A percentile compares a stretch with the other conserved stretches of the same genome.
phyloP scores from a whole-genome alignment of 2,329 filamentous ascomycete genomes.

The Aspergillus awamori region DNA sequence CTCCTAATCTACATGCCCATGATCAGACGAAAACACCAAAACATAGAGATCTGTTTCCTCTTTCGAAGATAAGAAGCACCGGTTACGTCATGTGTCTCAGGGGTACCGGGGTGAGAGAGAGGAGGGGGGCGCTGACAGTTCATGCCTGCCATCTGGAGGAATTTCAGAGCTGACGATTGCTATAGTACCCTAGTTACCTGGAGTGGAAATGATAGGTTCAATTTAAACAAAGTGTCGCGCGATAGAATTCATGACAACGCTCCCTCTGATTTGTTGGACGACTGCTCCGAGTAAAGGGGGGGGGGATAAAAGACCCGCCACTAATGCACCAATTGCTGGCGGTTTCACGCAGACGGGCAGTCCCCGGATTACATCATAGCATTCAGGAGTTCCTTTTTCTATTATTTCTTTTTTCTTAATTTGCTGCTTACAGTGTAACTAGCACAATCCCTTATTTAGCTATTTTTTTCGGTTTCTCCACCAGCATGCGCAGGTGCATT shows the following conservation, averaged over 20 bases:
- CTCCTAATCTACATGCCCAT: not conserved
- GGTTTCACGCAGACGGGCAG: not conserved
- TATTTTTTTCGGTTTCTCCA: no score
- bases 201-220: constrained; percentile 7
- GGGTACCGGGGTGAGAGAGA: not conserved
- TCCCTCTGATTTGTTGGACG: constrained; percentile 7
- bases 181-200: not conserved
- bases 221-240: not conserved
- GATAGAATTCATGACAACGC: not conserved
- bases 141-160: constrained; percentile 2
- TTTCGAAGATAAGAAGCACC: not conserved
- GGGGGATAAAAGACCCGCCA: not conserved
- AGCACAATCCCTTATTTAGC: no score
- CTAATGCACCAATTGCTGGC: not conserved
- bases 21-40: not conserved
- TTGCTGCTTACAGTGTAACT: no score
- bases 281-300: constrained; percentile 12
- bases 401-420: no score
- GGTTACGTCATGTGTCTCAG: constrained; percentile 5
- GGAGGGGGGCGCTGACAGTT: not conserved
- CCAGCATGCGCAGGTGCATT: no score
- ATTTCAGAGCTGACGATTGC: not conserved
- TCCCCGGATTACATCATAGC: constrained; percentile 6
- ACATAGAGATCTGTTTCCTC: constrained; percentile 1
- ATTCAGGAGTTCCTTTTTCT: not conserved